phyloP scores from a whole-genome alignment of 2,329 filamentous ascomycete species.

The Fusarium stilboides region DNA sequence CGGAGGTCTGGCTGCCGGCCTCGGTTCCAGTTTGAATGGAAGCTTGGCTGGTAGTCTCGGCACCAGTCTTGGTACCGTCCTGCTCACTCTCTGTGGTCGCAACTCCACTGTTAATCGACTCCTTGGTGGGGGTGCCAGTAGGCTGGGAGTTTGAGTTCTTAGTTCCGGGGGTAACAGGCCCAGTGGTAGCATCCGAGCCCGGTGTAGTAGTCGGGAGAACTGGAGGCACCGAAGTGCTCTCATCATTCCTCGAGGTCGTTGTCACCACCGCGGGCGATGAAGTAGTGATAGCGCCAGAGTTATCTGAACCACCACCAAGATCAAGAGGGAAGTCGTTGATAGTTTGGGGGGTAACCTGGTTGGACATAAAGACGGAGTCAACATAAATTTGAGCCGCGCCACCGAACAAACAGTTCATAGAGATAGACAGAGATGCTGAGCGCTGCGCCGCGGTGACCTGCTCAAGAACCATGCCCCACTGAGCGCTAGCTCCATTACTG shows the following conservation, averaged over 20 bases:
- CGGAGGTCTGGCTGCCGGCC: background rate
- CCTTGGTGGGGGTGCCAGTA: rapidly evolving
- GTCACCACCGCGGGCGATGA: background rate
- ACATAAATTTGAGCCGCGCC: slow-evolving; percentile 24
- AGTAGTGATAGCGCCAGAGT: background rate
- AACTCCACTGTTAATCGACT: too few relatives aligned
- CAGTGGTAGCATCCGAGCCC: background rate
- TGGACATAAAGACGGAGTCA: slow-evolving; percentile 42
- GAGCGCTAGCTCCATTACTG: background rate
- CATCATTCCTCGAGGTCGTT: background rate
- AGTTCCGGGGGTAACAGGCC: background rate
- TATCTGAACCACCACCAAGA: slow-evolving; percentile 6
- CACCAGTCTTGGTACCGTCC: too few relatives aligned
- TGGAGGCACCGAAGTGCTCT: background rate
- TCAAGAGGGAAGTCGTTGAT: slow-evolving; percentile 29
- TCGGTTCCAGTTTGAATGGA: too few relatives aligned
- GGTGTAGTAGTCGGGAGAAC: background rate
- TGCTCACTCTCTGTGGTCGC: too few relatives aligned
- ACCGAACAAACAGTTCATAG: slow-evolving; percentile 9
- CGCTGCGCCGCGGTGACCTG: slow-evolving; percentile 6
- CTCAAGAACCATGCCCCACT: slow-evolving; percentile 15
- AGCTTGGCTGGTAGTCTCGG: too few relatives aligned
- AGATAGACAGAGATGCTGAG: slow-evolving; percentile 10
- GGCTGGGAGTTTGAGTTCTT: background rate
- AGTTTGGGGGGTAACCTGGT: slow-evolving; percentile 31